Conservation (phyloP, 768 basidiomycete species). For the Kondoa malvinella region DNA sequence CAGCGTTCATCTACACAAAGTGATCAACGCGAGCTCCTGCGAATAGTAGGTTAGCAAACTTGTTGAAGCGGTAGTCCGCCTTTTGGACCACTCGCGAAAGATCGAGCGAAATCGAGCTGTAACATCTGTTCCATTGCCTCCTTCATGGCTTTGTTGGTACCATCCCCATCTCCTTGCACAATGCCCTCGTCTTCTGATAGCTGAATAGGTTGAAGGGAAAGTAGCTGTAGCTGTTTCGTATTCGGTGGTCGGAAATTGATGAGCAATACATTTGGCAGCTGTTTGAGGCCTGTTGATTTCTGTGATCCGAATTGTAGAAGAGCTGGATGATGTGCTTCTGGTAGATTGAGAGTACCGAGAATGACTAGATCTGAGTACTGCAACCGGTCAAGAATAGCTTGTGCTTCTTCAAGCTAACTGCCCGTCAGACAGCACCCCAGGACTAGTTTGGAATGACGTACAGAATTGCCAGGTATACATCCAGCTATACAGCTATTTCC, state of each 20-base stretch:
- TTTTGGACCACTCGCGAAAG: too few species aligned
- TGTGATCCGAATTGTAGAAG: neutral
- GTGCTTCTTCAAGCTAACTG: neutral
- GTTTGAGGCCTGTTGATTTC: too few species aligned
- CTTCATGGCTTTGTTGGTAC: neutral
- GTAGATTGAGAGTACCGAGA: neutral
- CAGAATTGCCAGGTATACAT: neutral
- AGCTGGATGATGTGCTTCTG: neutral
- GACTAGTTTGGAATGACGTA: neutral
- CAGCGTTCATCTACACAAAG: too few species aligned
- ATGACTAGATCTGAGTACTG: neutral
- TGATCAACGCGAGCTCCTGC: too few species aligned
- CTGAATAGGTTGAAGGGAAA: neutral
- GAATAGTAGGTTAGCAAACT: too few species aligned
- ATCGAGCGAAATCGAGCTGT: neutral
- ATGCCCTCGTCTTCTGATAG: neutral
- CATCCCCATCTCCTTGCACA: neutral
- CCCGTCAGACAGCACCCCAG: neutral
- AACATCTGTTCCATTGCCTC: neutral
- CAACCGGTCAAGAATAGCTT: neutral
- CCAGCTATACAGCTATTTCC: neutral
- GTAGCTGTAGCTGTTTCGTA: neutral
- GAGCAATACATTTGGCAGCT: neutral
- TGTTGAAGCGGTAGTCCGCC: too few species aligned
- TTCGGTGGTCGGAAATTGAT: neutral